Evolutionary conservation across 768 basidiomycete species (phyloP), one percentile per base, ranked within the genome.

Genomic region (Tulasnella sp.): DNA sequence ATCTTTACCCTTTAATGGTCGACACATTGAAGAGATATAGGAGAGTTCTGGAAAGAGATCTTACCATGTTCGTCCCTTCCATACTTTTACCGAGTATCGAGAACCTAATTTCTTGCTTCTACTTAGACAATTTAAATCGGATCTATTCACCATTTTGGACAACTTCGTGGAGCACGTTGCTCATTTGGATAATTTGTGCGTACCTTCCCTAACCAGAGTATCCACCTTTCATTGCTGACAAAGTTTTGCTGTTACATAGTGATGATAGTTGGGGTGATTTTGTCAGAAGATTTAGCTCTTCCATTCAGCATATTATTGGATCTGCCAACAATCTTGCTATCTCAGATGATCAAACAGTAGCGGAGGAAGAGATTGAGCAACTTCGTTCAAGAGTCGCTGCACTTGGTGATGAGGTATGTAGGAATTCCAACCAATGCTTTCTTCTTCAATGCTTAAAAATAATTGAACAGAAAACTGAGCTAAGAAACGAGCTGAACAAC

Each of bases 291-390:
- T 81, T 85, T 60, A 63, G 77, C 2, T 59, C 65, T 2, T 79
- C 80, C 1, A 74, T 85, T 5, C 72, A 79, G 60, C 71, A 74
- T 54, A 73, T 87, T 48, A 83, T 81, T 5, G 79, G 81, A 0
- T 72, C 77, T 60, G 64, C 83, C 16, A 70, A 78, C n/a, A 70
- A 80, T 3, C 72, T 68, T 42, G 62, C 69, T 13, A 65, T 65
- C 0, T 66, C 67, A 1, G 66, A 67, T 16, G 64, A 60, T 27
- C 66, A 68, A n/a, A 57, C 66, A n/a, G 58, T 74, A 0, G 70
- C 78, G 32, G 71, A 78, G 34, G 71, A 77, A 48, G 82, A 87
- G 61, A 63, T 81, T 2, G 78, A 78, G 54, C 65, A 65, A 3
- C 66, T 89, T 37, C 73, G 77, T 9, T 61, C 59, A 7, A 72